Percentiles rank a stretch among this genome's conserved stretches.
Evolutionary conservation across 2,329 filamentous ascomycete genomes (phyloP).

Genomic region (Truncatella angustata): DNA sequence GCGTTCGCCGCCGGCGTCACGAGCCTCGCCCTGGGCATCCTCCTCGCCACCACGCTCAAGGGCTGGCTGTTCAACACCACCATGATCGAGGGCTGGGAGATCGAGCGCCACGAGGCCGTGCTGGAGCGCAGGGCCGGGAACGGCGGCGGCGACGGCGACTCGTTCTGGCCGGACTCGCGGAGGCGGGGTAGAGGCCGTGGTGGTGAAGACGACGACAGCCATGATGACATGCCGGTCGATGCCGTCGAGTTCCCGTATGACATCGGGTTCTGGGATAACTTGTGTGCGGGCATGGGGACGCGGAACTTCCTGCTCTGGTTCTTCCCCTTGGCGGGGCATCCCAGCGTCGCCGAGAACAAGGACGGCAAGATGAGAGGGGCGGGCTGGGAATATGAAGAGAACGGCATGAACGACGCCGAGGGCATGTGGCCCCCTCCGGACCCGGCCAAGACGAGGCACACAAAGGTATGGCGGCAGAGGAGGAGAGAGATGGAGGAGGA

Average conservation of each 20-base stretch:
- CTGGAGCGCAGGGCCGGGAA: slow-evolving; percentile 43
- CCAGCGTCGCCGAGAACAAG: slow-evolving; percentile 35
- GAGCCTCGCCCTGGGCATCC: slow-evolving; percentile 60
- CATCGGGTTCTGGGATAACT: slow-evolving; percentile 70
- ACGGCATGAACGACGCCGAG: slow-evolving; percentile 68
- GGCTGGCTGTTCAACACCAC: slow-evolving; percentile 68
- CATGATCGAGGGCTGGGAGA: slow-evolving; percentile 79
- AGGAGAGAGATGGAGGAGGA: slow-evolving; percentile 28
- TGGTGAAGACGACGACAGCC: slow-evolving; percentile 34
- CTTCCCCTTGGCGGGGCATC: slow-evolving; percentile 60
- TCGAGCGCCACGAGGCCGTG: slow-evolving; percentile 60
- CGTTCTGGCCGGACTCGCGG: slow-evolving; percentile 33
- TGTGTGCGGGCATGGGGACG: slow-evolving; percentile 74
- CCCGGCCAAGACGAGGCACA: slow-evolving; percentile 56
- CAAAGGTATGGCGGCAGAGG: slow-evolving; percentile 32
- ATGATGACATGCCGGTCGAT: slow-evolving; percentile 47
- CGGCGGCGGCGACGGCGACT: slow-evolving; percentile 31
- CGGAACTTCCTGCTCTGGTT: slow-evolving; percentile 66
- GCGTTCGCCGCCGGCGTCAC: slow-evolving; percentile 57
- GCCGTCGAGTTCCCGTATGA: slow-evolving; percentile 82
- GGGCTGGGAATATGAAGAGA: slow-evolving; percentile 68
- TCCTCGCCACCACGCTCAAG: slow-evolving; percentile 62
- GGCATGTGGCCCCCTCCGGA: slow-evolving; percentile 64
- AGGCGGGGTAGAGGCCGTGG: too few relatives aligned
- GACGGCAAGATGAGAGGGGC: slow-evolving; percentile 23